A percentile compares a stretch with the other conserved stretches of the same genome.
Evolutionary conservation across 2,329 filamentous ascomycete species (phyloP).

Genomic region (Apiospora sp.): DNA sequence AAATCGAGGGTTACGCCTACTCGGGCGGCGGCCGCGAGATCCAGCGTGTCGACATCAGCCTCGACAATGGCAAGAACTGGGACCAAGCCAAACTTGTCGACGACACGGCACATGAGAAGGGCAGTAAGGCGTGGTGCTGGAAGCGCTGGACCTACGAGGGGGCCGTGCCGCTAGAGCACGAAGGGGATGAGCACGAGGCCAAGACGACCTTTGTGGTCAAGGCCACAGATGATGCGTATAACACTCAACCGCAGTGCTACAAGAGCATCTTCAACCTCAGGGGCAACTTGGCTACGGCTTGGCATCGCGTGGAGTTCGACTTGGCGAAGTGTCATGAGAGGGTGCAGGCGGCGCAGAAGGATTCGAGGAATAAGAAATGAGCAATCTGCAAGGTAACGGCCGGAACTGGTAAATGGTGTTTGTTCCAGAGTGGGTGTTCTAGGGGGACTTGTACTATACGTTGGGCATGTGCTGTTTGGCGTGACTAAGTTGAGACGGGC

Average conservation of each 20-base stretch:
- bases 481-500: background rate
- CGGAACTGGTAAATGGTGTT: background rate
- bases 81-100: slow-evolving; percentile 67
- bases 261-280: slow-evolving; percentile 68
- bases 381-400: background rate
- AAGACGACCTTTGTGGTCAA: slow-evolving; percentile 68
- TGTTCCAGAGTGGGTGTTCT: background rate
- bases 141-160: slow-evolving; percentile 67
- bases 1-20: slow-evolving; percentile 70
- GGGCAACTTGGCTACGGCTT: slow-evolving; percentile 72
- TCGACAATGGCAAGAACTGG: slow-evolving; percentile 71
- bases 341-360: background rate
- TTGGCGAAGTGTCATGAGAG: slow-evolving; percentile 26
- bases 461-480: background rate
- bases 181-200: slow-evolving; percentile 37
- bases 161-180: slow-evolving; percentile 47
- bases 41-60: slow-evolving; percentile 71
- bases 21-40: slow-evolving; percentile 72
- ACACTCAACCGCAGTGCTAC: slow-evolving; percentile 70
- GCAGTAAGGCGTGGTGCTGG: slow-evolving; percentile 68
- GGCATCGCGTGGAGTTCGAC: slow-evolving; percentile 62
- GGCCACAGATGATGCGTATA: slow-evolving; percentile 71
- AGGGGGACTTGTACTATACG: background rate
- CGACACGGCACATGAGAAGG: slow-evolving; percentile 48
- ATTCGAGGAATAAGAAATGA: background rate